Conservation (phyloP, 2,329 filamentous ascomycete species). For the Calonectria honghensis region DNA sequence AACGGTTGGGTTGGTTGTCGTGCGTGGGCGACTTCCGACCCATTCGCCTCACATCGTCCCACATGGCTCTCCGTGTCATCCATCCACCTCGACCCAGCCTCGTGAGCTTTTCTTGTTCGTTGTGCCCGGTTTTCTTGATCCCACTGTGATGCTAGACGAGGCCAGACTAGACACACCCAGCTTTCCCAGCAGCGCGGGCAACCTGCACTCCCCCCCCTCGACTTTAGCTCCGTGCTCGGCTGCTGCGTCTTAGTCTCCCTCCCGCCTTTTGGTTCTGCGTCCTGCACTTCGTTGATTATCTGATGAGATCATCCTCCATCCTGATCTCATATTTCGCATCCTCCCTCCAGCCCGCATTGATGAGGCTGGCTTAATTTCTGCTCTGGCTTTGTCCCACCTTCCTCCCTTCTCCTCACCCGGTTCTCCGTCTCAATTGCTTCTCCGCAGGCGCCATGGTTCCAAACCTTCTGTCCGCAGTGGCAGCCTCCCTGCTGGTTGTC, state of each 20-base stretch:
- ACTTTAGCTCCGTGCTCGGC: constrained; percentile 15
- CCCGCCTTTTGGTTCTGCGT: constrained; percentile 29
- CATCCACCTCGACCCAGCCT: constrained; percentile 22
- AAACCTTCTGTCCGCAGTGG: constrained; percentile 39
- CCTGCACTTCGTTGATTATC: constrained; percentile 35
- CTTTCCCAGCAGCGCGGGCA: constrained; percentile 15
- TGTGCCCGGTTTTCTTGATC: constrained; percentile 15
- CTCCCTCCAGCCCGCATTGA: constrained; percentile 20
- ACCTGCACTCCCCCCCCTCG: constrained; percentile 22
- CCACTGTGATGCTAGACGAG: not conserved
- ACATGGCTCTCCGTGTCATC: constrained; percentile 16
- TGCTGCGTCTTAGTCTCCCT: not conserved
- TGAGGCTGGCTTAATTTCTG: constrained; percentile 36
- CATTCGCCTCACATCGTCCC: constrained; percentile 31
- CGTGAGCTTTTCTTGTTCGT: constrained; percentile 20
- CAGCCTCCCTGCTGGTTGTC: constrained; percentile 47
- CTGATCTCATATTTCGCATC: constrained; percentile 19
- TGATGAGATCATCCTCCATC: constrained; percentile 37
- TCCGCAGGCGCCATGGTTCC: constrained; percentile 44
- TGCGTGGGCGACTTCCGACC: constrained; percentile 1
- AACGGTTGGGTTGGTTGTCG: not conserved
- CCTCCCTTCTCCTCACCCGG: not conserved
- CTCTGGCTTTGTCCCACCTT: constrained; percentile 1
- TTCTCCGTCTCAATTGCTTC: constrained; percentile 12
- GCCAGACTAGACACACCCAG: not conserved